These are phyloP conservation scores for Rhododendron henanense DNA, from an alignment of 148 eudicot species.

Conservation along the genomic window DNA sequence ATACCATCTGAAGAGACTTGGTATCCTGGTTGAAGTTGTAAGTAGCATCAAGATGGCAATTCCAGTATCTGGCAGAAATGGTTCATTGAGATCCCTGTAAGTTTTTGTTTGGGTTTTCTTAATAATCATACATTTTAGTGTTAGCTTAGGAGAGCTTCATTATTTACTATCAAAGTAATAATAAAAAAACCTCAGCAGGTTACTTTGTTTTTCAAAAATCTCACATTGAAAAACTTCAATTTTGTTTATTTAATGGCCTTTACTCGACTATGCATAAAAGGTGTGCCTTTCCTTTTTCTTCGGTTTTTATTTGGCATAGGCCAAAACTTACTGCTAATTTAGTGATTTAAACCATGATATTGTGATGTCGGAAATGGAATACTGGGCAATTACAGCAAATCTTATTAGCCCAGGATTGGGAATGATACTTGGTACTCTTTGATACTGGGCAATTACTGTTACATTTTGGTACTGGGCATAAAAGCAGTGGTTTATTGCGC, in stretches of 20 bases:
- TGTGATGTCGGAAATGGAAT: not conserved
- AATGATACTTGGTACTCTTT: not conserved
- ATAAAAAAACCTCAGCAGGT: not conserved
- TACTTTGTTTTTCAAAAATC: not conserved
- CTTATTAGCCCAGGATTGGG: not conserved
- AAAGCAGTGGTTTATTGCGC: not conserved
- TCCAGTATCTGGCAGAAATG: slow-evolving; percentile 26
- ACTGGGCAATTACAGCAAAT: not conserved
- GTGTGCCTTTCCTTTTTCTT: not conserved
- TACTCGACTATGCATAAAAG: not conserved
- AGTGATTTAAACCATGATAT: not conserved
- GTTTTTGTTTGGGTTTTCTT: slow-evolving; percentile 7
- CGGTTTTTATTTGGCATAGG: not conserved
- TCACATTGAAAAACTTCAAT: not conserved
- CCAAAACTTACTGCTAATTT: not conserved
- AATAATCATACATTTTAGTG: not conserved
- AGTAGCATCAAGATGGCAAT: slow-evolving; percentile 31
- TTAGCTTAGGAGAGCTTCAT: not conserved
- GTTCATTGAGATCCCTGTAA: slow-evolving; percentile 34
- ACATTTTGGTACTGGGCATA: not conserved
- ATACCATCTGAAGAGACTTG: slow-evolving; percentile 65
- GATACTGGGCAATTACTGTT: not conserved
- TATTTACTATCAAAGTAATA: not conserved
- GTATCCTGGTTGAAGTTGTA: slow-evolving; percentile 42
- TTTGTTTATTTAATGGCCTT: not conserved